phyloP scores from a whole-genome alignment of 2,329 filamentous ascomycete genomes.

The Colletotrichum echinochloae region DNA sequence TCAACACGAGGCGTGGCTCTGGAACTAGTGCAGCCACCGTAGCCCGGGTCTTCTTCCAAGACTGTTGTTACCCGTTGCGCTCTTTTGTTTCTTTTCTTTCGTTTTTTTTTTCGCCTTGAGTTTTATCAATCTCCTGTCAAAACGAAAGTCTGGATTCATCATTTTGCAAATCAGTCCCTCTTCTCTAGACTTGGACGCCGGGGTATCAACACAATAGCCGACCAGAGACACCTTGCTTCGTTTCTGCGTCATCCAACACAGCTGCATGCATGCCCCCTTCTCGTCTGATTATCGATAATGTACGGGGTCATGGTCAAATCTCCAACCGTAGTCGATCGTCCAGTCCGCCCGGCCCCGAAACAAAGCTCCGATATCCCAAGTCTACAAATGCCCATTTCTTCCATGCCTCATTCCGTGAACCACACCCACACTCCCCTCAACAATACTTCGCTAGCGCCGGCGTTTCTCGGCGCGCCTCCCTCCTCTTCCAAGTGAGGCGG shows the following conservation, averaged over 20 bases:
- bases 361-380: neutral
- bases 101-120: too few relatives aligned
- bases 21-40: neutral
- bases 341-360: too few relatives aligned
- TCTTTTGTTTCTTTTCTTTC: neutral
- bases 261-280: neutral
- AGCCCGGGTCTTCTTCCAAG: neutral
- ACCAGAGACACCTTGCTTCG: slow-evolving; percentile 21
- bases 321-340: too few relatives aligned
- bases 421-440: too few relatives aligned
- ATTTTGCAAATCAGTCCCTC: neutral
- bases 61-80: neutral
- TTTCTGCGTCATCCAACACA: neutral
- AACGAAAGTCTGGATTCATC: too few relatives aligned
- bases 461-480: neutral
- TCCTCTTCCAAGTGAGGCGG: neutral
- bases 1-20: slow-evolving; percentile 15
- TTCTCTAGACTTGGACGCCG: slow-evolving; percentile 7
- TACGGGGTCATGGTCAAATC: too few relatives aligned
- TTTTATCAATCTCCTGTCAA: too few relatives aligned
- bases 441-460: slow-evolving; percentile 2
- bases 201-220: slow-evolving; percentile 11
- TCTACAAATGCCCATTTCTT: too few relatives aligned
- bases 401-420: neutral
- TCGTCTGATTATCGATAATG: neutral